Evolutionary conservation across 306 rosid genomes (phyloP).

Genomic region (Trifolium dubium): DNA sequence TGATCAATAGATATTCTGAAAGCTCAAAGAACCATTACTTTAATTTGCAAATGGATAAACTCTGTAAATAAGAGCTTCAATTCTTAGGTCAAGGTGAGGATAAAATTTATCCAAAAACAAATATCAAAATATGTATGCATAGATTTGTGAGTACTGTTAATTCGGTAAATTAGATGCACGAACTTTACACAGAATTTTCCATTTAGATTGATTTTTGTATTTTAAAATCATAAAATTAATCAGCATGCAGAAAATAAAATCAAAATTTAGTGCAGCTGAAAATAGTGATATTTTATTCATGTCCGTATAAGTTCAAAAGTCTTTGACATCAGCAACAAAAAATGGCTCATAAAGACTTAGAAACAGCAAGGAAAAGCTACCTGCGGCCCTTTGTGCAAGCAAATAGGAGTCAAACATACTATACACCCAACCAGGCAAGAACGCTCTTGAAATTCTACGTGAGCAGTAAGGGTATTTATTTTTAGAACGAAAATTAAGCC

Average conservation of each 20-base stretch:
- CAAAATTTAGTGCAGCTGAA: conserved; percentile 20
- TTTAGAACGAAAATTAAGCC: conserved; percentile 41
- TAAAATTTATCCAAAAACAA: neutral
- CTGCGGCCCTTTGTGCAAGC: conserved; percentile 87
- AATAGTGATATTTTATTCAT: conserved; percentile 8
- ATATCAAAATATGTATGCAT: neutral
- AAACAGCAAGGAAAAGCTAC: conserved; percentile 54
- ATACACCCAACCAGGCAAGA: conserved; percentile 88
- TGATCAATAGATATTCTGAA: neutral
- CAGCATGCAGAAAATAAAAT: conserved; percentile 30
- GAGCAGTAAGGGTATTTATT: conserved; percentile 43
- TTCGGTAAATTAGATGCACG: neutral
- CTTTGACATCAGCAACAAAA: neutral
- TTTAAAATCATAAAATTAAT: conserved; percentile 22
- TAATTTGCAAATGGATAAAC: conserved; percentile 3
- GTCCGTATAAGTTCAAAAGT: neutral
- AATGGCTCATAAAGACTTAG: neutral
- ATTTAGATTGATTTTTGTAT: conserved; percentile 10
- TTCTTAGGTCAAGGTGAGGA: neutral
- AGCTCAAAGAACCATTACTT: neutral
- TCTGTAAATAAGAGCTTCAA: neutral
- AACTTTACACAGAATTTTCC: conserved; percentile 6
- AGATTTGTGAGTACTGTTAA: neutral
- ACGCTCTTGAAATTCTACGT: conserved; percentile 67
- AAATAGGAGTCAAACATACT: conserved; percentile 87